Evolutionary conservation across 2,329 filamentous ascomycete genomes (phyloP).

Genomic region (Aspergillus sp.): DNA sequence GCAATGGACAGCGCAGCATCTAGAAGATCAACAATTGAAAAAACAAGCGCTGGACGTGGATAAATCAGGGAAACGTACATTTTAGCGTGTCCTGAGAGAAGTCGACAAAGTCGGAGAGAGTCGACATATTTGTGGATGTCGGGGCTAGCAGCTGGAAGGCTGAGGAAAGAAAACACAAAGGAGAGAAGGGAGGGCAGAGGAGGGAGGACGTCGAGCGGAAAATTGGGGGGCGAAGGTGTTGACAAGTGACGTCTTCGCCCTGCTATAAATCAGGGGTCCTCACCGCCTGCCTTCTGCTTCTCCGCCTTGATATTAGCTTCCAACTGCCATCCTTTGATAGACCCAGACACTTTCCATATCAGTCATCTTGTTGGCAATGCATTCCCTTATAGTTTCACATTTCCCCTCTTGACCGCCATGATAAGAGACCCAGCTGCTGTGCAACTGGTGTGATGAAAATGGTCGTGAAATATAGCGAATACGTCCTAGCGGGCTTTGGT

Average conservation of each 20-base stretch:
- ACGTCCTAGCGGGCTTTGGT: conserved; percentile 41
- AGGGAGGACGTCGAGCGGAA: not conserved
- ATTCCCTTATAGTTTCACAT: not conserved
- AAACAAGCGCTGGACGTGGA: conserved; percentile 28
- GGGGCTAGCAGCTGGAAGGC: not conserved
- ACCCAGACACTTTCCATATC: not conserved
- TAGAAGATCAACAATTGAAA: conserved; percentile 38
- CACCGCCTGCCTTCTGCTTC: conserved; percentile 9
- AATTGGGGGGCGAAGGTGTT: not conserved
- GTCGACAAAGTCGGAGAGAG: conserved; percentile 53
- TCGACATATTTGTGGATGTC: conserved; percentile 29
- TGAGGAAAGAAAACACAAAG: conserved; percentile 4
- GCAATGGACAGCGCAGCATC: conserved; percentile 79
- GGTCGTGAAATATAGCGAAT: conserved; percentile 46
- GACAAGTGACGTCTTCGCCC: not conserved
- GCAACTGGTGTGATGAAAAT: conserved; percentile 41
- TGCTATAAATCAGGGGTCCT: not conserved
- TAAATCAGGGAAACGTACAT: conserved; percentile 49
- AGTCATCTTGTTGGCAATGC: not conserved
- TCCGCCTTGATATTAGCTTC: not conserved
- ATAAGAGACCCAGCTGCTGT: conserved; percentile 20
- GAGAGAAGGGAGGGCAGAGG: conserved; percentile 5
- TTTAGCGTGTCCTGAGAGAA: conserved; percentile 66
- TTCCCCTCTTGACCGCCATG: conserved; percentile 30
- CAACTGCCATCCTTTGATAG: not conserved